Base-by-base conservation (phyloP, 176 grass and related monocot species). In the Oryza glaberrima region DNA sequence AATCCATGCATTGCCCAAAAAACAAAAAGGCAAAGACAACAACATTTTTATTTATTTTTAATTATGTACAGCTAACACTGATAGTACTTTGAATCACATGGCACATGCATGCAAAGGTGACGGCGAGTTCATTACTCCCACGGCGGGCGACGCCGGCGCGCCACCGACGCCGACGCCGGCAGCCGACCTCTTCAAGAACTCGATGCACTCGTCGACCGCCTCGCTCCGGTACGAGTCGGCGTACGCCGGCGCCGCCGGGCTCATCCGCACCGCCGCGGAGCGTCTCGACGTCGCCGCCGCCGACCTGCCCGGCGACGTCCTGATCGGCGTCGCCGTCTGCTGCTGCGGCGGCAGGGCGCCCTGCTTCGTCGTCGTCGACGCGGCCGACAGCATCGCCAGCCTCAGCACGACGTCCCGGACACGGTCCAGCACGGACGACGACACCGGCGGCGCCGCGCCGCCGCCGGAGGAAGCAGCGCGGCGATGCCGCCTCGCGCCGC, bases 191-290 rank as follows among this genome's bases (percentile, higher is more conserved):
- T 93, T 98, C 8, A 95, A 56, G 87, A 95, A 98, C 93, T 95
- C 76, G 70, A 98, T 98, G 54, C 95, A 98, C 8, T 98, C 95
- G 86, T 95, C 86, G 1, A 95, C 92, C 8, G 93, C 95, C 89
- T 98, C 90, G 78, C 95, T 98, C 68, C 84, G 91, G 56, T 98
- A 87, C 6, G 92, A 90, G 70, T 98, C 95, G 0, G 84, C 16
- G 80, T 85, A 88, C 9, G 65, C 47, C 7, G 69, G 17, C 30
- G 30, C 30, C 10, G 76, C 76, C 7, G 86, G 86, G 78, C 71
- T 85, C 71, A 90, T 91, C 76, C 65, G 76, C 52, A 69, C 72
- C 4, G 72, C 69, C 32, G 23, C 36, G 22, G 75, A 44, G 17
- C 56, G 56, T 63, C 69, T 75, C 10, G 73, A 77, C 77, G 82